Evolutionary conservation across 2,329 filamentous ascomycete species (phyloP).

Genomic region (Beauveria sp.): DNA sequence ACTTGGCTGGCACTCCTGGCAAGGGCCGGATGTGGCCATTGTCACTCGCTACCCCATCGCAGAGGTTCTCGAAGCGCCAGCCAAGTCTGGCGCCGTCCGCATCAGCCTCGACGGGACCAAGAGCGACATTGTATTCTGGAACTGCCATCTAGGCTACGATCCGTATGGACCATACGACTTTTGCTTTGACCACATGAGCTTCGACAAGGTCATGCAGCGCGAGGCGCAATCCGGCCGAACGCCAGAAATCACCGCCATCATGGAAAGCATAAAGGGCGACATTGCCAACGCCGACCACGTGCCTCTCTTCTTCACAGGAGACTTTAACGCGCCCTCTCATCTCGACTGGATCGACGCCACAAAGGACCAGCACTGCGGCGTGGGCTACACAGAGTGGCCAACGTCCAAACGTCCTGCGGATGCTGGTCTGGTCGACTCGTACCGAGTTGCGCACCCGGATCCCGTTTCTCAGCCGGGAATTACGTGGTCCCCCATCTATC

Average conservation of each 20-base stretch:
- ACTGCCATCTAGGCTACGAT: conserved; percentile 28
- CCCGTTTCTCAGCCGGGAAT: conserved; percentile 25
- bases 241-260: conserved; percentile 28
- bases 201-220: conserved; percentile 25
- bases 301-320: conserved; percentile 31
- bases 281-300: conserved; percentile 22
- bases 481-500: conserved; percentile 34
- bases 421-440: conserved; percentile 31
- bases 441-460: conserved; percentile 29
- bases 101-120: conserved; percentile 27
- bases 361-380: conserved; percentile 28
- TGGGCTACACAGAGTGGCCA: conserved; percentile 28
- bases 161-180: conserved; percentile 38
- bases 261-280: conserved; percentile 25
- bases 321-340: conserved; percentile 37
- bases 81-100: conserved; percentile 23
- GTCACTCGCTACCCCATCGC: conserved; percentile 33
- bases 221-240: conserved; percentile 30
- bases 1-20: conserved; percentile 32
- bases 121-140: conserved; percentile 27
- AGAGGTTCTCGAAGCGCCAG: conserved; percentile 19
- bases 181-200: conserved; percentile 28
- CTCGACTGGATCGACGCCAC: conserved; percentile 31
- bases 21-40: conserved; percentile 25
- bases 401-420: conserved; percentile 27